These are phyloP conservation scores for Solanum sejunctum DNA, from an alignment of 257 asterid species.

Conservation along the genomic window DNA sequence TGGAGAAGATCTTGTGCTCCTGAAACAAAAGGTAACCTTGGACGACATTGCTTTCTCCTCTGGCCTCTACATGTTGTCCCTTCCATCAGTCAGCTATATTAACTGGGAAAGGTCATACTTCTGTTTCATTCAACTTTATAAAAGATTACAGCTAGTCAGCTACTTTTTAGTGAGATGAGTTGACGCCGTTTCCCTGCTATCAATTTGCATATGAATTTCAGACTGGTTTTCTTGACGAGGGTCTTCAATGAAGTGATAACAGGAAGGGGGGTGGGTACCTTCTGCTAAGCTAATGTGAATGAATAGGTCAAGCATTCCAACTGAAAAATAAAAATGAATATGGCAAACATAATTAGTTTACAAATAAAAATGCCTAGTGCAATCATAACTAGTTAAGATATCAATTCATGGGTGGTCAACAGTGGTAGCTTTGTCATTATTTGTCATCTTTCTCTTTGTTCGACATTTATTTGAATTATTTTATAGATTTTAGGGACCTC, in stretches of 20 bases:
- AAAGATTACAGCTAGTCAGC: not conserved
- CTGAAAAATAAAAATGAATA: not conserved
- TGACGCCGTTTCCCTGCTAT: not conserved
- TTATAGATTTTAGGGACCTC: not conserved
- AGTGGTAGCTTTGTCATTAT: not conserved
- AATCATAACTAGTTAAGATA: not conserved
- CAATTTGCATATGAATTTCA: not conserved
- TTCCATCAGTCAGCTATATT: not conserved
- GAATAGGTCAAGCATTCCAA: not conserved
- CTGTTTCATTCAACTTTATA: not conserved
- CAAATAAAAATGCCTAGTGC: not conserved
- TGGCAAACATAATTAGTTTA: not conserved
- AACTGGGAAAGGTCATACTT: not conserved
- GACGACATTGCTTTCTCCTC: not conserved
- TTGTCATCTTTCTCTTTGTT: not conserved
- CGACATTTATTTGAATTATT: not conserved
- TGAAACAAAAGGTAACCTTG: conserved; percentile 78
- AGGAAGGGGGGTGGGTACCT: not conserved
- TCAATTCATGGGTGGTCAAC: not conserved
- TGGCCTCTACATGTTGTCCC: not conserved
- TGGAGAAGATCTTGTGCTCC: conserved; percentile 68
- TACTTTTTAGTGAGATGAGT: not conserved
- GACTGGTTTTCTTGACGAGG: not conserved
- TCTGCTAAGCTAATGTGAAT: not conserved
- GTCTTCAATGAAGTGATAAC: not conserved